phyloP scores from a whole-genome alignment of 345 rosid species.

The Lagerstroemia speciosa region DNA sequence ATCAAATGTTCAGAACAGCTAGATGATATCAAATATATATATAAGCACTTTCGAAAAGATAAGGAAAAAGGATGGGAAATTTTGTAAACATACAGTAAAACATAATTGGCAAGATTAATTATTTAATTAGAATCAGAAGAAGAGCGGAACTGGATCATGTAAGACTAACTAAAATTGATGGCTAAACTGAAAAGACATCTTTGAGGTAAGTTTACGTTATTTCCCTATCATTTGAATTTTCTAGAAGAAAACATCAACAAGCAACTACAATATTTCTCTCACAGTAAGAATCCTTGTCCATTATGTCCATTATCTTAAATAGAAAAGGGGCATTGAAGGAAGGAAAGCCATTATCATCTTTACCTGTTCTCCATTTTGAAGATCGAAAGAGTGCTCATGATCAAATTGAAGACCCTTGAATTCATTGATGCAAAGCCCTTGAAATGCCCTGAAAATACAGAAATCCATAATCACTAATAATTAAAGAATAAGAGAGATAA shows the following conservation, averaged over 20 bases:
- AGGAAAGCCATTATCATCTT: neutral
- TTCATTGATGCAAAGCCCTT: constrained; percentile 95
- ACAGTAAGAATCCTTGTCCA: neutral
- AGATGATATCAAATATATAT: neutral
- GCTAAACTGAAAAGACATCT: neutral
- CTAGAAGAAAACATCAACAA: constrained; percentile 2
- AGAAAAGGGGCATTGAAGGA: neutral
- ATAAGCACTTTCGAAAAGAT: neutral
- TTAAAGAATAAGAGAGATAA: neutral
- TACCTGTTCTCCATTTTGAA: constrained; percentile 97
- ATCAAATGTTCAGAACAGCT: neutral
- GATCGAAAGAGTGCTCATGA: constrained; percentile 62
- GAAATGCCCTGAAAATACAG: constrained; percentile 68
- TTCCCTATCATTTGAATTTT: neutral
- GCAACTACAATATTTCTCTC: constrained; percentile 2
- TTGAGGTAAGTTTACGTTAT: neutral
- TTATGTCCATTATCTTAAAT: neutral
- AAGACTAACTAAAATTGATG: neutral
- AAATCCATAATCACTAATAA: neutral
- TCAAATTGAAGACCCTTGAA: constrained; percentile 80
- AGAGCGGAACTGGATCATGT: neutral
- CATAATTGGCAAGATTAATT: neutral
- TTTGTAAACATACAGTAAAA: neutral
- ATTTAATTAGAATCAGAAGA: neutral
- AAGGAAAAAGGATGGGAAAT: neutral